A percentile compares a stretch with the other conserved stretches of the same genome.
Conservation (phyloP, 768 basidiomycete genomes). For the Lactarius vividus region DNA sequence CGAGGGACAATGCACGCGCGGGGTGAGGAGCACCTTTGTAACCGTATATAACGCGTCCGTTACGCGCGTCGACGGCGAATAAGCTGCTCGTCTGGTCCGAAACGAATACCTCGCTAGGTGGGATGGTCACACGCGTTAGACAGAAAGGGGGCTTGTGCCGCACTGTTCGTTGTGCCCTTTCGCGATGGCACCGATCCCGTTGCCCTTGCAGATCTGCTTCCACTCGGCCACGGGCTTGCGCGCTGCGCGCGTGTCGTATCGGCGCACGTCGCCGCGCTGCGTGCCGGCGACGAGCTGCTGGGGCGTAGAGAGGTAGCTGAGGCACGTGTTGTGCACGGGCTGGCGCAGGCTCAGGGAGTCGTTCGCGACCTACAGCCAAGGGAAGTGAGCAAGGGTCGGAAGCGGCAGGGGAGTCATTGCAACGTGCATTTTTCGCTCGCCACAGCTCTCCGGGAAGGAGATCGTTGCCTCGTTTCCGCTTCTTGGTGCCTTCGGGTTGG, state of each 20-base stretch:
- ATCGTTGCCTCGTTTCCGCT: constrained; percentile 55
- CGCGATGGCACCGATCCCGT: constrained; percentile 59
- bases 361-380: constrained; percentile 54
- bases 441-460: constrained; percentile 74
- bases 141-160: constrained; percentile 32
- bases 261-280: constrained; percentile 65
- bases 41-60: constrained; percentile 58
- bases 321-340: constrained; percentile 70
- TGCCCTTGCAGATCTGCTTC: constrained; percentile 54
- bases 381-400: neutral
- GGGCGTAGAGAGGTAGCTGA: constrained; percentile 53
- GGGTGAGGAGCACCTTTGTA: constrained; percentile 53
- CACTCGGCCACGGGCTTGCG: constrained; percentile 69
- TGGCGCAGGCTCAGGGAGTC: constrained; percentile 73
- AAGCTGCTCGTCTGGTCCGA: constrained; percentile 64
- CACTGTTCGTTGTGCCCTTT: constrained; percentile 66
- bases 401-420: neutral
- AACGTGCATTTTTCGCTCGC: constrained; percentile 76
- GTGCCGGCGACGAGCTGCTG: constrained; percentile 70
- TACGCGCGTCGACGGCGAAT: constrained; percentile 66
- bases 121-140: neutral
- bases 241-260: constrained; percentile 73
- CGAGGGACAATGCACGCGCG: neutral
- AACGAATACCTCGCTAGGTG: constrained; percentile 61
- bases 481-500: constrained; percentile 38